Conservation (phyloP, 2,329 filamentous ascomycete genomes). For the Aspergillus awamori region DNA sequence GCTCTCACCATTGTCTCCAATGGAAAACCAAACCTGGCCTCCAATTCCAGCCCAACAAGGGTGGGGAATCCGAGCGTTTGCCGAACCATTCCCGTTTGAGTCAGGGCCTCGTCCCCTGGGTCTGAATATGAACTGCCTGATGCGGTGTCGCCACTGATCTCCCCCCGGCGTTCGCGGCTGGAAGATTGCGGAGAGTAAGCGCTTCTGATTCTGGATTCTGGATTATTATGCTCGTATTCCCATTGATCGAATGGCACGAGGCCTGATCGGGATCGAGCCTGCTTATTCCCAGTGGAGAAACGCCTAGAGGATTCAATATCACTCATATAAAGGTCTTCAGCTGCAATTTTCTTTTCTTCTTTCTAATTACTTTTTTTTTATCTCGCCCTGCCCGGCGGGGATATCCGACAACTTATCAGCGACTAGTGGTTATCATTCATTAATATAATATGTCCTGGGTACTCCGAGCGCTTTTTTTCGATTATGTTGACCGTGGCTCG, state of each 20-base stretch:
- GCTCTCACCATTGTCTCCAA: neutral
- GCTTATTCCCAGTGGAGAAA: neutral
- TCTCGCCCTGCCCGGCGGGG: neutral
- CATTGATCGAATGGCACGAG: neutral
- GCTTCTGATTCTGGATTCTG: neutral
- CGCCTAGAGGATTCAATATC: neutral
- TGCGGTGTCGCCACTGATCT: conserved; percentile 3
- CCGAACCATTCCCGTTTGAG: conserved; percentile 5
- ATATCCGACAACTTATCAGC: neutral
- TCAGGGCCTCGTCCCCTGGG: neutral
- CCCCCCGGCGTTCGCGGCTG: conserved; percentile 14
- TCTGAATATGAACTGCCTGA: conserved; percentile 1
- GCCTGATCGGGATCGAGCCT: neutral
- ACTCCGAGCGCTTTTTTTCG: neutral
- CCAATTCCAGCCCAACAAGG: neutral
- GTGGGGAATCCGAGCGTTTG: conserved; percentile 3
- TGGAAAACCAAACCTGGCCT: neutral
- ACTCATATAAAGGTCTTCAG: neutral
- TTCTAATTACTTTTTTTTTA: neutral
- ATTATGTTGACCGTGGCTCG: neutral
- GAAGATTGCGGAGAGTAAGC: conserved; percentile 12
- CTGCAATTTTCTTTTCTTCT: neutral
- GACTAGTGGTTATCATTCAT: neutral
- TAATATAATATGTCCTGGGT: neutral
- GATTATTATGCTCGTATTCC: neutral